These are phyloP conservation scores for Candida morakotiae DNA, from an alignment of 805 yeast species.

Conservation along the genomic window DNA sequence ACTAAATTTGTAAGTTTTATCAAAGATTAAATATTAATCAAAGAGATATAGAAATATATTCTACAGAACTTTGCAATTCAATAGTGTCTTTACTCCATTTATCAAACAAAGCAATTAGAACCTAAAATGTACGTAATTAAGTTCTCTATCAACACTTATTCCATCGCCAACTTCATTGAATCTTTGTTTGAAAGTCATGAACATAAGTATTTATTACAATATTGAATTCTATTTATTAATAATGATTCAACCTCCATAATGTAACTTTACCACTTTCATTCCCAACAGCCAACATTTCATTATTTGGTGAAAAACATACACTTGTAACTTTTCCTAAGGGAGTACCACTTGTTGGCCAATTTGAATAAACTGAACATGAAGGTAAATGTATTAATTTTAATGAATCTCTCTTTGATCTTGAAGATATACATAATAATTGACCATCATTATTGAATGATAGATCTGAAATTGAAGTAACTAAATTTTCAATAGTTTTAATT, in stretches of 20 bases:
- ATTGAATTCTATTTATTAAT: too few species aligned
- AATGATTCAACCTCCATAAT: constrained; percentile 85
- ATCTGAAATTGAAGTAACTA: constrained; percentile 75
- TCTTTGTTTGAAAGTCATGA: too few species aligned
- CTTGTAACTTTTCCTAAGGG: constrained; percentile 93
- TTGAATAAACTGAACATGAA: constrained; percentile 76
- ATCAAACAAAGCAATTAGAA: too few species aligned
- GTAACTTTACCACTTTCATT: constrained; percentile 89
- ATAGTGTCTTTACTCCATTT: too few species aligned
- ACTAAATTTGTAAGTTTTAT: too few species aligned
- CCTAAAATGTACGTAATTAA: too few species aligned
- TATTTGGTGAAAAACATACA: constrained; percentile 72
- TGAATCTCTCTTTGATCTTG: constrained; percentile 82
- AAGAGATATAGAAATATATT: too few species aligned
- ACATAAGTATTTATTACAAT: too few species aligned
- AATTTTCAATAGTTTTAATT: constrained; percentile 63
- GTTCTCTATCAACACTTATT: too few species aligned
- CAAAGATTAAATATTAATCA: too few species aligned
- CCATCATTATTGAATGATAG: constrained; percentile 81
- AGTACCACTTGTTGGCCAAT: constrained; percentile 97
- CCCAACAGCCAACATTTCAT: constrained; percentile 83
- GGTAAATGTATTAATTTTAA: constrained; percentile 85
- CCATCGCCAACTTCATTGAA: too few species aligned
- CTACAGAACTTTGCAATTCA: too few species aligned
- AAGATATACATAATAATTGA: constrained; percentile 80